These are phyloP conservation scores for Mycosphaerella sp. DNA, from an alignment of 2,329 filamentous ascomycete genomes.

Conservation along the genomic window DNA sequence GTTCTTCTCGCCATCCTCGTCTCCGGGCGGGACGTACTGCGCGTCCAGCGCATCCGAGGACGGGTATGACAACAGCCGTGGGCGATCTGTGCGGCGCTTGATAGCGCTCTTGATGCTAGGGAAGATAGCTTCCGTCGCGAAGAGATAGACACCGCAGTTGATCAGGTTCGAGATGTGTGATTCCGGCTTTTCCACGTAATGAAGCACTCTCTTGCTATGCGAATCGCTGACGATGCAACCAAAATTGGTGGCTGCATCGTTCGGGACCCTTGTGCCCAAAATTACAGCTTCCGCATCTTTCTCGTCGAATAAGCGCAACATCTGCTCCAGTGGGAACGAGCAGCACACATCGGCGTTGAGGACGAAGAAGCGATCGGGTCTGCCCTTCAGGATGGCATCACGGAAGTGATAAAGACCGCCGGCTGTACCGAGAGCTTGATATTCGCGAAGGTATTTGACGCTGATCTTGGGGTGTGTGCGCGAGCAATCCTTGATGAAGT, in stretches of 20 bases:
- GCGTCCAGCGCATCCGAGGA: slow-evolving; percentile 87
- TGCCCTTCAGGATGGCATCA: slow-evolving; percentile 94
- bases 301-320: slow-evolving; percentile 90
- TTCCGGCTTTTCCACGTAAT: slow-evolving; percentile 99
- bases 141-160: slow-evolving; percentile 98
- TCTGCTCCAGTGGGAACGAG: slow-evolving; percentile 91
- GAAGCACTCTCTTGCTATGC: slow-evolving; percentile 89
- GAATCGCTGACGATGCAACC: slow-evolving; percentile 95
- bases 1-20: slow-evolving; percentile 68
- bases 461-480: slow-evolving; percentile 79
- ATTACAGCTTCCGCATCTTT: slow-evolving; percentile 97
- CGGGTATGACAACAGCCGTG: slow-evolving; percentile 87
- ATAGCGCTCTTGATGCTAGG: slow-evolving; percentile 90
- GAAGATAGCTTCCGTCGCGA: slow-evolving; percentile 92
- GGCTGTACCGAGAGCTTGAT: slow-evolving; percentile 90
- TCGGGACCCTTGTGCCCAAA: slow-evolving; percentile 81
- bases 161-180: slow-evolving; percentile 97
- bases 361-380: slow-evolving; percentile 91
- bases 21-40: slow-evolving; percentile 54
- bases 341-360: slow-evolving; percentile 98
- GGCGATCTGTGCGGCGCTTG: slow-evolving; percentile 88
- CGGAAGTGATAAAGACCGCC: slow-evolving; percentile 98
- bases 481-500: slow-evolving; percentile 90
- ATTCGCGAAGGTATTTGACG: slow-evolving; percentile 95
- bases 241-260: slow-evolving; percentile 91